phyloP scores from a whole-genome alignment of 179 eudicot genomes.

The Spergularia azorica region DNA sequence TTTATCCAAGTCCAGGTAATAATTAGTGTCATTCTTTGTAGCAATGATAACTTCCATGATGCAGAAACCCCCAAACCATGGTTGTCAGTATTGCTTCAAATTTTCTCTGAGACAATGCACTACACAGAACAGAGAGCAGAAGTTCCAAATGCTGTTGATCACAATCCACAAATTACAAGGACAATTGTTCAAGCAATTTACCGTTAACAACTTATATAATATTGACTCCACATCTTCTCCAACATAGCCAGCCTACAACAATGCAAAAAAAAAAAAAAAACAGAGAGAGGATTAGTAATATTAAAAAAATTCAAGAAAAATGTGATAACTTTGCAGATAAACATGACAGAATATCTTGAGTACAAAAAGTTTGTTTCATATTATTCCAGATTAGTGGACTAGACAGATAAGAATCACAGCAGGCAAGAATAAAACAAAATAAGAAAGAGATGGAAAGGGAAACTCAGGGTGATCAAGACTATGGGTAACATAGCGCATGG shows the following conservation, averaged over 20 bases:
- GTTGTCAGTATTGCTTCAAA: not conserved
- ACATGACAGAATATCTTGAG: too few relatives aligned
- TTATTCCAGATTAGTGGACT: too few relatives aligned
- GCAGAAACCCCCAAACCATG: not conserved
- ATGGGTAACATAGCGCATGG: too few relatives aligned
- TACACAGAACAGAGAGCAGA: not conserved
- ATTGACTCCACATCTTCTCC: constrained; percentile 99
- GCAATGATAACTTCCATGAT: not conserved
- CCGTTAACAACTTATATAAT: constrained; percentile 81
- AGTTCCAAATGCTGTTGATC: not conserved
- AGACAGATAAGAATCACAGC: too few relatives aligned
- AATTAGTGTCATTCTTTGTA: too few relatives aligned
- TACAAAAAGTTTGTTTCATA: too few relatives aligned
- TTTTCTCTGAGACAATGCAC: not conserved
- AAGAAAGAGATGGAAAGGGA: too few relatives aligned
- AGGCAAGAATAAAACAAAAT: too few relatives aligned
- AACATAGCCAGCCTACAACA: constrained; percentile 90
- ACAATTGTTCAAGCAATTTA: constrained; percentile 27
- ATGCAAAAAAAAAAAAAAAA: not conserved
- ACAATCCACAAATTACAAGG: not conserved
- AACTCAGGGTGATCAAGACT: too few relatives aligned
- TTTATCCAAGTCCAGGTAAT: too few relatives aligned
- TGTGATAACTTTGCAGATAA: not conserved
- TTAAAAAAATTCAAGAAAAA: not conserved
- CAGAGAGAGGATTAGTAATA: not conserved